Evolutionary conservation across 2,329 filamentous ascomycete genomes (phyloP), one percentile per base, ranked within the genome.

Genomic region (Aureobasidium sp.): DNA sequence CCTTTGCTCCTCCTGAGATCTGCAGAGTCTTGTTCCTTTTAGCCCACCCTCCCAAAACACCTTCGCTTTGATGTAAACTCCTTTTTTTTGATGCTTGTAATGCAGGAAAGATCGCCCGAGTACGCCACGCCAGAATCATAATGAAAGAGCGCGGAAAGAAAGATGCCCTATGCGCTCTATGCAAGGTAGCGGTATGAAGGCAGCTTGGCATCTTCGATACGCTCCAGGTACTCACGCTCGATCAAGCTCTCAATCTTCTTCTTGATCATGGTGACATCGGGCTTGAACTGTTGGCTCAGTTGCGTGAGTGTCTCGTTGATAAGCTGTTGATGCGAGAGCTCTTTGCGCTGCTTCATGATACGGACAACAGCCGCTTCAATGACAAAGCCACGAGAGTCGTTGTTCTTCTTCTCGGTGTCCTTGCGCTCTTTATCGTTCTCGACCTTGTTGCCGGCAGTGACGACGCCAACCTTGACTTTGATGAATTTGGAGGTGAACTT

Each of bases 391-490:
- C 89, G 80, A 26, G 84, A 86, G 71, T 90, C 85, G 67, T 89
- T 84, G 67, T 89, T 91, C 79, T 88, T 89, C 69, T 87, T 83
- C 72, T 92, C 87, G 0, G 89, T 93, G 57, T 84, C 84, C 73
- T 84, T 86, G 47, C 84, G 78, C 73, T 87, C 84, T 36, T 79
- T 78, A 59, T 82, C 79, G 59, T 85, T 90, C 75, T 97, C 93
- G 0, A 96, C 89, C 75, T 91, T 94, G 72, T 91, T 95, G 20
- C 87, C 84, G 1, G 86, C 84, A 55, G 81, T 89, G 67, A 96
- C 88, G 5, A 94, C 88, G 26, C 90, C 90, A 24, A 94, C 90
- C 74, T 96, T 96, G 76, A 97, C 90, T 73, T 90, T 91, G 70
- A 94, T 82, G 55, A 89, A 86, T 71, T 90, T 92, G 76, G 89